Conservation (phyloP, 257 asterid genomes). For the Penstemon eatonii region DNA sequence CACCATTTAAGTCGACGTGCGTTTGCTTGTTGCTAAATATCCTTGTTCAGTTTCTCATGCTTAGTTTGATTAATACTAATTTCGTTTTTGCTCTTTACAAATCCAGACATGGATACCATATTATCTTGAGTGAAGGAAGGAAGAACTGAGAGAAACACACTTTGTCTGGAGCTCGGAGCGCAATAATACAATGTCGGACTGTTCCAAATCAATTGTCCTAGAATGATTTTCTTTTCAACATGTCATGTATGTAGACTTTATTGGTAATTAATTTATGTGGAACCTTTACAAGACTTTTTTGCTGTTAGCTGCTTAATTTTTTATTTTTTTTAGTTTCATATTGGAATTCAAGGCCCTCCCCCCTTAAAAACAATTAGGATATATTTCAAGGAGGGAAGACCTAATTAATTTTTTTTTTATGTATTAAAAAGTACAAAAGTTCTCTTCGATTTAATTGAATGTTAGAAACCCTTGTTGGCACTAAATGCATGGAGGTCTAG, state of each 20-base stretch:
- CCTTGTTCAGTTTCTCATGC: neutral
- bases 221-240: conserved; percentile 7
- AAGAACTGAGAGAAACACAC: conserved; percentile 58
- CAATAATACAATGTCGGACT: conserved; percentile 1
- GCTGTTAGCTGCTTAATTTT: neutral
- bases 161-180: conserved; percentile 15
- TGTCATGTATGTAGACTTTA: conserved; percentile 1
- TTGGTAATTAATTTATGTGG: conserved; percentile 10
- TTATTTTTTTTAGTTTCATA: conserved; percentile 1
- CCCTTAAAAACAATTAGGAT: too few species aligned
- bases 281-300: neutral
- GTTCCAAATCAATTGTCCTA: conserved; percentile 19
- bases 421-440: too few species aligned
- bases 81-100: conserved; percentile 10
- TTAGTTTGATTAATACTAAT: conserved; percentile 21
- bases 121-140: conserved; percentile 93
- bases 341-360: neutral
- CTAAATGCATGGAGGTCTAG: too few species aligned
- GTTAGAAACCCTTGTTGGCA: too few species aligned
- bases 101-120: conserved; percentile 94
- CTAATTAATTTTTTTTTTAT: too few species aligned
- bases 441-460: too few species aligned
- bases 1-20: conserved; percentile 95
- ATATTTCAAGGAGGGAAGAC: too few species aligned
- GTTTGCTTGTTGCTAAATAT: conserved; percentile 25